These are phyloP conservation scores for Agaricales sp. DNA, from an alignment of 1,284 basidiomycete species.

Conservation along the genomic window DNA sequence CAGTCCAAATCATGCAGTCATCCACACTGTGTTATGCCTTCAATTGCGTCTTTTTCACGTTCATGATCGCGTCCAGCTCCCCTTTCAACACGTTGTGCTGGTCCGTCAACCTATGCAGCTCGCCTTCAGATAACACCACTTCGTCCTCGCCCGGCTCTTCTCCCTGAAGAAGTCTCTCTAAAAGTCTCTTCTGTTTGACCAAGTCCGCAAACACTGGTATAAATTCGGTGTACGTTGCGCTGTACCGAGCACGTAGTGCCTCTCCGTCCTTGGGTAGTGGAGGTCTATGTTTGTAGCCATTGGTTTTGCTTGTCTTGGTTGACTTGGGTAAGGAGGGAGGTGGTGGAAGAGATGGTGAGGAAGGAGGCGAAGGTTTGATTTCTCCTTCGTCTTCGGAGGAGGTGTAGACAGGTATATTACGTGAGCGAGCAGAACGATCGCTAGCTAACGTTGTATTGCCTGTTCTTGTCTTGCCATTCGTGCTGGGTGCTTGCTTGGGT, in stretches of 20 bases:
- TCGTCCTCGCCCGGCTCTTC: slow-evolving; percentile 36
- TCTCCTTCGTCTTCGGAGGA: slow-evolving; percentile 51
- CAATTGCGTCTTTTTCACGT: slow-evolving; percentile 13
- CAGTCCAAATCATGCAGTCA: too few species aligned
- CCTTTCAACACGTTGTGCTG: slow-evolving; percentile 31
- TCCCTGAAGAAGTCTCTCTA: slow-evolving; percentile 22
- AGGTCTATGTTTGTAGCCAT: neutral
- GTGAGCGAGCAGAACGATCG: slow-evolving; percentile 22
- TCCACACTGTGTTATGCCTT: too few species aligned
- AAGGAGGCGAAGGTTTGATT: slow-evolving; percentile 10
- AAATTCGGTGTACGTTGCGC: neutral
- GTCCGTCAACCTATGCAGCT: slow-evolving; percentile 31
- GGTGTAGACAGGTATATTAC: slow-evolving; percentile 43
- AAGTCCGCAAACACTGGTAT: slow-evolving; percentile 20
- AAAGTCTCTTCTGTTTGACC: slow-evolving; percentile 23
- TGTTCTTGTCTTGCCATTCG: neutral
- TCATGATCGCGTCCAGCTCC: slow-evolving; percentile 37
- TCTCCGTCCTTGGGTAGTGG: neutral
- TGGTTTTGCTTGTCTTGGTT: slow-evolving; percentile 30
- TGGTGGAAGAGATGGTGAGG: slow-evolving; percentile 15
- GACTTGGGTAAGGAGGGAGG: slow-evolving; percentile 8
- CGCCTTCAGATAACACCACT: slow-evolving; percentile 43
- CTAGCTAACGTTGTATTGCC: slow-evolving; percentile 12
- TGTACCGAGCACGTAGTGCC: neutral
- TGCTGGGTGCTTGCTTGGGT: neutral